These are phyloP conservation scores for Auriculariales sp. DNA, from an alignment of 768 basidiomycete genomes.

Conservation along the genomic window DNA sequence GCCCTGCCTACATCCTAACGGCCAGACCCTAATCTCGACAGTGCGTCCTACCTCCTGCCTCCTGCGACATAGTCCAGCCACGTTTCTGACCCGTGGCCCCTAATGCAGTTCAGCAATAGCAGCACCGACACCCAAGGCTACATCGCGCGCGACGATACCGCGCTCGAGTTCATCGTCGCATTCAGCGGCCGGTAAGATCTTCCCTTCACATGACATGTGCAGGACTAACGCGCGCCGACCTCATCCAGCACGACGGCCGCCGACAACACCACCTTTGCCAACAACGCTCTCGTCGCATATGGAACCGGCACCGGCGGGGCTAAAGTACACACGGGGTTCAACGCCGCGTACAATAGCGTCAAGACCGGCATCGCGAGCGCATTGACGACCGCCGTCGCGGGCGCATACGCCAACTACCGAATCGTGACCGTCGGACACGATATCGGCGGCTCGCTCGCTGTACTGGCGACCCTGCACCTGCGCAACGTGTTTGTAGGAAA, in stretches of 20 bases:
- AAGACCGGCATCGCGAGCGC: slow-evolving; percentile 24
- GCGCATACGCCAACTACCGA: background rate
- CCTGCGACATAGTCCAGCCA: background rate
- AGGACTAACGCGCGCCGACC: too few relatives aligned
- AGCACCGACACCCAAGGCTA: slow-evolving; percentile 33
- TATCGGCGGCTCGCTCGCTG: background rate
- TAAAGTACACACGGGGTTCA: slow-evolving; percentile 39
- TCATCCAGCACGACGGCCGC: too few relatives aligned
- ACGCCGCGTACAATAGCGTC: slow-evolving; percentile 33
- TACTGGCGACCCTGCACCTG: background rate
- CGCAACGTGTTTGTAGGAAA: background rate
- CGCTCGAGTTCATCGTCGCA: slow-evolving; percentile 33
- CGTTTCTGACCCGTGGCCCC: too few relatives aligned
- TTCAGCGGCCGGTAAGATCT: slow-evolving; percentile 26
- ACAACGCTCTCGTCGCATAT: too few relatives aligned
- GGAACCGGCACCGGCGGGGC: too few relatives aligned
- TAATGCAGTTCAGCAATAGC: slow-evolving; percentile 24
- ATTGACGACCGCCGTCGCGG: slow-evolving; percentile 20
- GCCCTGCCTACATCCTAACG: background rate
- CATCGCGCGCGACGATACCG: slow-evolving; percentile 29
- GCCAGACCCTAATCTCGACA: background rate
- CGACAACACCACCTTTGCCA: too few relatives aligned
- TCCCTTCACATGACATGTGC: too few relatives aligned
- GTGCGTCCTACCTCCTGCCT: background rate
- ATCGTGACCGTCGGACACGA: background rate